Conservation (phyloP, 2,329 filamentous ascomycete genomes). For the Bimuria novae-zelandiae region DNA sequence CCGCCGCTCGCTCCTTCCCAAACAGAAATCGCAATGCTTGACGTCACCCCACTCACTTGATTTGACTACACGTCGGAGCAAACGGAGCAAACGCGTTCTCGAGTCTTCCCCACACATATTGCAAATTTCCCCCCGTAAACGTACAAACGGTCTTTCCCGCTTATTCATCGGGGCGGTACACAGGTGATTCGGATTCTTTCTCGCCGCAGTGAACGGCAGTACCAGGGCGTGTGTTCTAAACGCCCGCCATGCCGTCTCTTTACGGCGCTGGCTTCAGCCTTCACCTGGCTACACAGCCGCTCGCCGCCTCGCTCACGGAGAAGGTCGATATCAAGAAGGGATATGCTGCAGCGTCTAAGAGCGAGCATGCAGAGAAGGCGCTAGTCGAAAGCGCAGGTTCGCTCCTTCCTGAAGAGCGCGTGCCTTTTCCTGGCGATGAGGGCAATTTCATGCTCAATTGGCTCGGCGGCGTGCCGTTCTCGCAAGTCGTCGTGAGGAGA, state of each 20-base stretch:
- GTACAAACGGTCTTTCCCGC: neutral
- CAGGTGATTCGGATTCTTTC: neutral
- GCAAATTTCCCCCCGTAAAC: neutral
- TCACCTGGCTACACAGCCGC: conserved; percentile 28
- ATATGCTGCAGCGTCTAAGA: conserved; percentile 22
- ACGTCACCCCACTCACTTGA: conserved; percentile 7
- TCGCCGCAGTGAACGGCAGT: neutral
- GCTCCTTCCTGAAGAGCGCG: conserved; percentile 28
- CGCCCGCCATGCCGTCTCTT: conserved; percentile 38
- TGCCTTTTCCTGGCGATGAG: conserved; percentile 33
- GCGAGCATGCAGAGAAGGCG: conserved; percentile 25
- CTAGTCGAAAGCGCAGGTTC: conserved; percentile 19
- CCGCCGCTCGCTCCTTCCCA: neutral
- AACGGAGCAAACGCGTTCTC: neutral
- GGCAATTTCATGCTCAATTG: conserved; percentile 31
- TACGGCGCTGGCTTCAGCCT: conserved; percentile 31
- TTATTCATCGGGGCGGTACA: neutral
- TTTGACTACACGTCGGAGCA: no score
- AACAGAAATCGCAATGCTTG: conserved; percentile 7
- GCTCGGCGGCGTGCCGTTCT: conserved; percentile 37
- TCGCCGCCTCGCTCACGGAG: conserved; percentile 33
- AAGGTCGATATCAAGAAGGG: conserved; percentile 29
- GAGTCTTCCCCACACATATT: no score
- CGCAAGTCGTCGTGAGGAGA: conserved; percentile 32
- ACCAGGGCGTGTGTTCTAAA: neutral